A percentile compares a stretch with the other conserved stretches of the same genome.
Evolutionary conservation across 768 basidiomycete genomes (phyloP).

Genomic region (Naganishia vishniacii): DNA sequence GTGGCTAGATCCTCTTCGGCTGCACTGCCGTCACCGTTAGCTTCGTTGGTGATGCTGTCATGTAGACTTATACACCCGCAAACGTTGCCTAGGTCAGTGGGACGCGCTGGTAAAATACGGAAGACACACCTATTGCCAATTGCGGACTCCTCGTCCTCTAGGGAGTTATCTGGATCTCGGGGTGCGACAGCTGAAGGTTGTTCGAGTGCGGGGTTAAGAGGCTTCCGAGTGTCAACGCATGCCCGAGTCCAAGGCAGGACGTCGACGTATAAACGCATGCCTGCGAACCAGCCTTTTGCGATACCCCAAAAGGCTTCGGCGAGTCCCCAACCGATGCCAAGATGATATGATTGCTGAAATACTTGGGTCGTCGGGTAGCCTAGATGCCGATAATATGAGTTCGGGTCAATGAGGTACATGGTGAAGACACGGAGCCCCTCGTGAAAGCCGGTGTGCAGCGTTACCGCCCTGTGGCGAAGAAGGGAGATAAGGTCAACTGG

Average conservation of each 20-base stretch:
- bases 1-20: conserved; percentile 42
- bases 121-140: no score
- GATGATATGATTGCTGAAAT: conserved; percentile 38
- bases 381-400: conserved; percentile 32
- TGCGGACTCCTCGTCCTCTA: no score
- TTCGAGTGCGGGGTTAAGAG: background rate
- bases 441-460: conserved; percentile 39
- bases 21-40: conserved; percentile 25
- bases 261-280: conserved; percentile 40
- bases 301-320: conserved; percentile 46
- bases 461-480: conserved; percentile 4
- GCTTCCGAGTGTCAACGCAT: background rate
- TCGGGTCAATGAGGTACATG: conserved; percentile 36
- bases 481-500: background rate
- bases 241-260: conserved; percentile 30
- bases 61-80: background rate
- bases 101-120: no score
- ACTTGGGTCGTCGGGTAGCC: conserved; percentile 11
- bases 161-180: background rate
- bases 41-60: background rate
- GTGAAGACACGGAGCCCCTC: conserved; percentile 41
- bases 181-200: background rate
- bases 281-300: conserved; percentile 43
- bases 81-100: no score
- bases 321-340: conserved; percentile 46